Evolutionary conservation across 805 yeast species (phyloP).

Genomic region (Candida rishiriensis): DNA sequence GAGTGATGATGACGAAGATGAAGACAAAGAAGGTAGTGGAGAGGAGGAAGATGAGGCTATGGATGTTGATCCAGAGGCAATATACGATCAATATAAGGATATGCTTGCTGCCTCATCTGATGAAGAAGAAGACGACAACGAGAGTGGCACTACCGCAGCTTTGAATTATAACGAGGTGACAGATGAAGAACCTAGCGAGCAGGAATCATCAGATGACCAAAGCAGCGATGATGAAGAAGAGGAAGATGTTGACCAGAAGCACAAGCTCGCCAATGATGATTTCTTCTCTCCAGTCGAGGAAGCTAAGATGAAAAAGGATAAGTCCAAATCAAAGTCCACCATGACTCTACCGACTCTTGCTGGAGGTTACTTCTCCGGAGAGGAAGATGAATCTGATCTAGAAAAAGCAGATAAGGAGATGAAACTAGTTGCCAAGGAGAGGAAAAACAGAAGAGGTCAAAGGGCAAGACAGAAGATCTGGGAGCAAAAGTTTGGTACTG

Average conservation of each 20-base stretch:
- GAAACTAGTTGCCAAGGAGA: slow-evolving; percentile 45
- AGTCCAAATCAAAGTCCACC: slow-evolving; percentile 27
- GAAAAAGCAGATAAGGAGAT: slow-evolving; percentile 39
- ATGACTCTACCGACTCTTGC: slow-evolving; percentile 63
- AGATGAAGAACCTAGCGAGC: slow-evolving; percentile 55
- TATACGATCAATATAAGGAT: slow-evolving; percentile 23
- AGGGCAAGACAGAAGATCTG: slow-evolving; percentile 95
- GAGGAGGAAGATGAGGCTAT: slow-evolving; percentile 11
- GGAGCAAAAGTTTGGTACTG: slow-evolving; percentile 82
- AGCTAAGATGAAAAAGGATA: slow-evolving; percentile 19
- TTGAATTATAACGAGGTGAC: slow-evolving; percentile 54
- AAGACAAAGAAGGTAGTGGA: slow-evolving; percentile 7
- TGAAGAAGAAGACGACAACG: slow-evolving; percentile 34
- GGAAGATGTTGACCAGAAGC: slow-evolving; percentile 24
- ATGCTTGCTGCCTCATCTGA: slow-evolving; percentile 41
- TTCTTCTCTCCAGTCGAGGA: slow-evolving; percentile 30
- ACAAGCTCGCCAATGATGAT: slow-evolving; percentile 33
- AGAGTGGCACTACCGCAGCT: slow-evolving; percentile 15
- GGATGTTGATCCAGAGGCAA: slow-evolving; percentile 15
- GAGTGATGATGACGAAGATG: slow-evolving; percentile 15
- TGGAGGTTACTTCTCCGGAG: slow-evolving; percentile 82
- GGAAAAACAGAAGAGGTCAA: slow-evolving; percentile 94
- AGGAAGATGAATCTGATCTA: slow-evolving; percentile 53
- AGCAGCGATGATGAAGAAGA: slow-evolving; percentile 2
- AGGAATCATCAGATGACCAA: slow-evolving; percentile 2